Conservation (phyloP, 2,329 filamentous ascomycete genomes). For the Monilinia laxa region DNA sequence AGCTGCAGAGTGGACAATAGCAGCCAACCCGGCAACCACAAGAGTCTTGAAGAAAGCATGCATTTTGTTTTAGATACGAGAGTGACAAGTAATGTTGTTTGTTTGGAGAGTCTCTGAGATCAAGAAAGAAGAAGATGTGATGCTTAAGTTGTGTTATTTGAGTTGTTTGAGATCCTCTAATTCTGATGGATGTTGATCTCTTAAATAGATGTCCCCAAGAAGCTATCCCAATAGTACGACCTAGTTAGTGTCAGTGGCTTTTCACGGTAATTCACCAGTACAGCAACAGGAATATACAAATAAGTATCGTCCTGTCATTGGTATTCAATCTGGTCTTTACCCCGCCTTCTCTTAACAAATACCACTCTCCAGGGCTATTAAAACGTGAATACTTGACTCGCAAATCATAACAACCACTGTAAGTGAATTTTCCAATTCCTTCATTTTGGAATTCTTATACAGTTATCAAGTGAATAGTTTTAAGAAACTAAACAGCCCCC, state of each 20-base stretch:
- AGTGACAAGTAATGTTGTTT: not conserved
- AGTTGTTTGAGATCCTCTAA: too few species aligned
- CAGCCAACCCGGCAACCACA: slow-evolving; percentile 24
- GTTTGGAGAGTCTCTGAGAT: not conserved
- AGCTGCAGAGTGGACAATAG: slow-evolving; percentile 25
- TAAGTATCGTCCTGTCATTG: not conserved
- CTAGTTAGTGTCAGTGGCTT: too few species aligned
- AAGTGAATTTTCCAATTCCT: too few species aligned
- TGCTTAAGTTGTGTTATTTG: not conserved
- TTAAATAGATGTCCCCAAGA: not conserved
- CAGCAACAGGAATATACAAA: not conserved
- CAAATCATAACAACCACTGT: too few species aligned
- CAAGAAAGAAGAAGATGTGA: not conserved
- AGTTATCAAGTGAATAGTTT: too few species aligned
- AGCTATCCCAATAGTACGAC: too few species aligned
- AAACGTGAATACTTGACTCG: too few species aligned
- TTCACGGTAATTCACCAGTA: too few species aligned
- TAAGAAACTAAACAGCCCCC: too few species aligned
- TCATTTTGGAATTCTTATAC: too few species aligned
- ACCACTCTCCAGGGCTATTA: too few species aligned
- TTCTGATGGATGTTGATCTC: not conserved
- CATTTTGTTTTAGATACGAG: slow-evolving; percentile 3
- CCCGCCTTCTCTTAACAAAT: too few species aligned
- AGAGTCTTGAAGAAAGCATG: slow-evolving; percentile 14
- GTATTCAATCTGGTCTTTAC: not conserved